Percentiles rank a stretch among this genome's conserved stretches.
phyloP scores from a whole-genome alignment of 352 stramenopile species.

The Peronospora tabacina region DNA sequence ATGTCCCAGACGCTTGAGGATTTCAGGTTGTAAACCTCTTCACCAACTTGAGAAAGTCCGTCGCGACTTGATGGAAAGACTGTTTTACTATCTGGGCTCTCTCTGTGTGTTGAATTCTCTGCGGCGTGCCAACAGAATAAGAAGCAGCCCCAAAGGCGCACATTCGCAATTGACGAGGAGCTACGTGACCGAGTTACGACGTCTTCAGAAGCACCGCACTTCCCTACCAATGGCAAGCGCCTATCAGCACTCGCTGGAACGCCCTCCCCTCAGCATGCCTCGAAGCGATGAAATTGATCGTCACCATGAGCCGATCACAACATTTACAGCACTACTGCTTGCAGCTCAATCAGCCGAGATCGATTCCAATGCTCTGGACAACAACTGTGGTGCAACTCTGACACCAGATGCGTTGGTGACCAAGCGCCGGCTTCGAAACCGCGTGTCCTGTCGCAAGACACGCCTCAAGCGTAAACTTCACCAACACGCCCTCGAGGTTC shows the following conservation, averaged over 20 bases:
- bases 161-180: constrained; percentile 3
- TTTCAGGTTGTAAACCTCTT: background rate
- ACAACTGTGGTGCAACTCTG: background rate
- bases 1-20: constrained; percentile 15
- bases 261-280: constrained; percentile 9
- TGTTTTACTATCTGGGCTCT: constrained; percentile 1
- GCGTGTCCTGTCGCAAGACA: constrained; percentile 41
- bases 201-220: background rate
- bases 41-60: constrained; percentile 19
- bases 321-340: constrained; percentile 23
- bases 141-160: constrained; percentile 3
- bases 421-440: constrained; percentile 35
- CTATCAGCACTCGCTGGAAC: constrained; percentile 7
- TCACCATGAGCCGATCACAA: constrained; percentile 11
- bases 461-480: constrained; percentile 40
- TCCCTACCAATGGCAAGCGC: constrained; percentile 4
- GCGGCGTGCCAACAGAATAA: constrained; percentile 2
- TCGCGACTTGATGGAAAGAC: constrained; percentile 13
- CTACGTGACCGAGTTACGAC: constrained; percentile 15
- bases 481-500: constrained; percentile 20
- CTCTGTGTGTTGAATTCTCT: background rate
- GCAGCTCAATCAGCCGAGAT: constrained; percentile 19
- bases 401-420: constrained; percentile 4
- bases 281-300: background rate
- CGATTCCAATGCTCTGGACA: background rate